Evolutionary conservation across 2,329 filamentous ascomycete species (phyloP), one percentile per base, ranked within the genome.

Genomic region (Tolypocladium cylindrosporum): DNA sequence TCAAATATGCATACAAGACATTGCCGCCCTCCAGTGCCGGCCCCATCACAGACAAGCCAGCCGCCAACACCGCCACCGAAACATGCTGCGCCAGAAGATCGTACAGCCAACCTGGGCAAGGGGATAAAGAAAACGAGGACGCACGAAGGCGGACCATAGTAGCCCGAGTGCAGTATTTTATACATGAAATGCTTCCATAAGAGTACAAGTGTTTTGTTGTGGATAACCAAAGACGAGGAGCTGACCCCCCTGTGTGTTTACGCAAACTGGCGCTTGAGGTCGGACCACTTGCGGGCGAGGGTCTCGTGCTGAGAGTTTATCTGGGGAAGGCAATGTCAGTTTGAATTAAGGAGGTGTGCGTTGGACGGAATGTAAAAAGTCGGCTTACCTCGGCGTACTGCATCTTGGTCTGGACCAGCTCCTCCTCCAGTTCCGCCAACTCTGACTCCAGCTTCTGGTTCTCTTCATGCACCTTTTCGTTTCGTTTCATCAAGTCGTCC

Each of bases 351-450:
- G 10, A 11, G 36, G 51, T n/a, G 1, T 10, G 27, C 34, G 39
- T 41, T 11, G 16, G 14, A 34, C 19, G 14, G 16, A 4, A 19
- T n/a, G 31, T 8, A 1, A 37, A 10, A 34, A 11, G 31, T 14
- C 27, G 5, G 78, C 87, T 78, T 80, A 96, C 93, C 86, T 97
- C 91, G 57, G 94, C 94, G 77, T 92, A 91, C 68, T 85, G 84
- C 89, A 99, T 89, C 81, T 99, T 99, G 1, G 91, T 94, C 69
- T 88, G 85, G 62, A 99, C 93, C 63, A 99, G 77, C 71, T 91
- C 86, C 73, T 92, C 89, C 77, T 97, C 94, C 78, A 97, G 89
- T 65, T 97, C 91, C 6, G 84, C 81, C 81, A 96, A 83, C 67
- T 94, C 90, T 69, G 96, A 93, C 73, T 97, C 92, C 64, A 99